A percentile compares a stretch with the other conserved stretches of the same genome.
Conservation (phyloP, 1,284 basidiomycete genomes). For the Ustilago nuda region DNA sequence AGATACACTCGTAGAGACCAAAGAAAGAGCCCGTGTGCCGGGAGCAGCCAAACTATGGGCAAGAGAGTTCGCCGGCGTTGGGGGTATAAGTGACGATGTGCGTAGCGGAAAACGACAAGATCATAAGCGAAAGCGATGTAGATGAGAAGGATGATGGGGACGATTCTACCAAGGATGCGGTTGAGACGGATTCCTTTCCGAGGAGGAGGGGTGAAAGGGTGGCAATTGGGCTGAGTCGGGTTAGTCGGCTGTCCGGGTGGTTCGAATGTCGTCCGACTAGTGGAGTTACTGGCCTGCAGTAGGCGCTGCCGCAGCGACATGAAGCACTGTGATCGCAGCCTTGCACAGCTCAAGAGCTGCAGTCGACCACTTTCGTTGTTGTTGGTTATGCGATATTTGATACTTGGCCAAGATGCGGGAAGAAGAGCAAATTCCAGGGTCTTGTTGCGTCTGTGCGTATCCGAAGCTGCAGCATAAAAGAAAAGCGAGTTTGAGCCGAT, state of each 20-base stretch:
- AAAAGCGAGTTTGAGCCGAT: conserved; percentile 29
- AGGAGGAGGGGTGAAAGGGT: neutral
- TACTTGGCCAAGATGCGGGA: no score
- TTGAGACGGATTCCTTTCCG: conserved; percentile 40
- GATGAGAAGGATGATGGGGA: conserved; percentile 45
- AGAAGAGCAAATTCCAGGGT: conserved; percentile 6
- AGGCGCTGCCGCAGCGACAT: conserved; percentile 38
- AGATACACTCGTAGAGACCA: conserved; percentile 33
- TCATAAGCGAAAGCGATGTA: conserved; percentile 38
- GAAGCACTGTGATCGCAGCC: neutral
- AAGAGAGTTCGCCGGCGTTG: conserved; percentile 6
- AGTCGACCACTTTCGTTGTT: neutral
- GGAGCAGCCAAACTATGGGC: conserved; percentile 25
- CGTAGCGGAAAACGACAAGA: conserved; percentile 33
- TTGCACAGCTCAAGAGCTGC: neutral
- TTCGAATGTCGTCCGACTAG: conserved; percentile 7
- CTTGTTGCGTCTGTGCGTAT: conserved; percentile 6
- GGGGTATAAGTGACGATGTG: conserved; percentile 16
- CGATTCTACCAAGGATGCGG: conserved; percentile 38
- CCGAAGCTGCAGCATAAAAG: conserved; percentile 7
- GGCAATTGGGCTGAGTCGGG: neutral
- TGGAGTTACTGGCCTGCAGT: neutral
- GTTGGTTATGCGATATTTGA: no score
- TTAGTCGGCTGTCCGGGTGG: conserved; percentile 8
- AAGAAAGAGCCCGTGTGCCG: conserved; percentile 28